A percentile compares a stretch with the other conserved stretches of the same genome.
phyloP scores from a whole-genome alignment of 176 grass and related monocot species.

The Zea mays region Zm-B73-REFERENCE-NAM-5.0 NC_050100.1:199145001-199145500 shows the following conservation, averaged over 20 bases:
- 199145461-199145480: conserved; percentile 2
- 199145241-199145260: neutral
- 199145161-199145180: too few species aligned
- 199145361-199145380: neutral
- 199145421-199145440: conserved; percentile 31
- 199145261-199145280: neutral
- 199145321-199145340: conserved; percentile 15
- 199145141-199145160: too few species aligned
- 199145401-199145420: conserved; percentile 38
- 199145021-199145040: too few species aligned
- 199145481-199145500: conserved; percentile 31
- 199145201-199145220: neutral
- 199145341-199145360: neutral
- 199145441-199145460: conserved; percentile 32
- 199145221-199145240: neutral
- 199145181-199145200: conserved; percentile 10
- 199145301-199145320: conserved; percentile 31
- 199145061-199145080: too few species aligned
- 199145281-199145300: neutral
- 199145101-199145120: too few species aligned
- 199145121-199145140: too few species aligned
- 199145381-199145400: neutral
- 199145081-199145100: too few species aligned
- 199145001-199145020: too few species aligned
- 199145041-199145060: too few species aligned